Conservation (phyloP, 2,329 filamentous ascomycete genomes). For the Xylaria multiplex region DNA sequence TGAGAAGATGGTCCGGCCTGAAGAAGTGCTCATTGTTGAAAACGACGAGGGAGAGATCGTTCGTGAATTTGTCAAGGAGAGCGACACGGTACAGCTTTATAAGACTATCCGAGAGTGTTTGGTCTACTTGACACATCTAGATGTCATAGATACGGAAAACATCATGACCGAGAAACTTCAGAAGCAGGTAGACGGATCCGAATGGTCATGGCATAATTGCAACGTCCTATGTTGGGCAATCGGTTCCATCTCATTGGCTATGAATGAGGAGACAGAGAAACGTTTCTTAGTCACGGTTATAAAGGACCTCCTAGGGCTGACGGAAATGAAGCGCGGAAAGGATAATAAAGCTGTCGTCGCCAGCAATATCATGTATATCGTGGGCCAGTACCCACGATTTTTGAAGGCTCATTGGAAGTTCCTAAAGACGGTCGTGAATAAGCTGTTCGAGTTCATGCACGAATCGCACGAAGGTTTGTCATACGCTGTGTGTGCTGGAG, state of each 20-base stretch:
- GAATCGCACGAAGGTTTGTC: conserved; percentile 91
- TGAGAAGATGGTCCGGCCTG: conserved; percentile 98
- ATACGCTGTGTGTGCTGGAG: neutral
- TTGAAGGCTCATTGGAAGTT: conserved; percentile 99
- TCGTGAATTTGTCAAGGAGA: conserved; percentile 98
- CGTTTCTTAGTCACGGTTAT: conserved; percentile 98
- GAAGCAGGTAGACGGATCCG: conserved; percentile 90
- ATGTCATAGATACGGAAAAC: conserved; percentile 95
- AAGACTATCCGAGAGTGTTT: conserved; percentile 98
- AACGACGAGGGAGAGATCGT: conserved; percentile 99
- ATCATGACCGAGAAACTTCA: conserved; percentile 99
- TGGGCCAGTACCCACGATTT: conserved; percentile 97
- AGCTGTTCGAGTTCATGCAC: conserved; percentile 99
- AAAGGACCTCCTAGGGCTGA: conserved; percentile 94
- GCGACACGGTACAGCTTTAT: conserved; percentile 98
- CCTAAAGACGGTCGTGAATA: conserved; percentile 99
- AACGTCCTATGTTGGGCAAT: conserved; percentile 99
- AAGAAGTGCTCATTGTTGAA: conserved; percentile 98
- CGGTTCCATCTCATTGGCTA: conserved; percentile 96
- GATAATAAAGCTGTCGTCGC: conserved; percentile 99
- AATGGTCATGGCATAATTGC: conserved; percentile 99
- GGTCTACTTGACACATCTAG: conserved; percentile 95
- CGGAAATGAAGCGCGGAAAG: conserved; percentile 99
- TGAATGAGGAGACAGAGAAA: conserved; percentile 99
- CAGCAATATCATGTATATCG: conserved; percentile 99